Evolutionary conservation across 2,329 filamentous ascomycete species (phyloP).

Genomic region (Colletotrichum falcatum): DNA sequence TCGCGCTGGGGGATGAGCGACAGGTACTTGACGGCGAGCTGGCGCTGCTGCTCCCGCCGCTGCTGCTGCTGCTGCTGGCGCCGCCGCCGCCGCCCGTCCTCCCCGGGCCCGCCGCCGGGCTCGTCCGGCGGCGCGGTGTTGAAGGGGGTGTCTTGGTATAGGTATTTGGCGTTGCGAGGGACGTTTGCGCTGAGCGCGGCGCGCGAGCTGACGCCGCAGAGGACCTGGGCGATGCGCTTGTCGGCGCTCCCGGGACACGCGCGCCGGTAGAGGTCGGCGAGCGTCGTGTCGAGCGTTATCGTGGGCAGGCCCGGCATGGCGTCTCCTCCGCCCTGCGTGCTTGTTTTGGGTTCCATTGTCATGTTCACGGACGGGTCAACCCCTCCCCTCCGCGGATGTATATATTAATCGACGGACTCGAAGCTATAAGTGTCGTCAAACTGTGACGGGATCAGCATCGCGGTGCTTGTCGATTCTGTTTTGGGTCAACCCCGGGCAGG

Average conservation of each 20-base stretch:
- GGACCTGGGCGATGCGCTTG: conserved; percentile 48
- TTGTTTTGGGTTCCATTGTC: not conserved
- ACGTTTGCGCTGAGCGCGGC: conserved; percentile 46
- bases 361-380: too few species aligned
- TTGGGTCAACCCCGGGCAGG: too few species aligned
- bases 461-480: not conserved
- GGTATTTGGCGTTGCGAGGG: conserved; percentile 51
- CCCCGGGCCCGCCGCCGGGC: not conserved
- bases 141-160: conserved; percentile 52
- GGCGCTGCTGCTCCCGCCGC: conserved; percentile 29
- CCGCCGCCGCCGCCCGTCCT: conserved; percentile 39
- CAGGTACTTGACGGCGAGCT: conserved; percentile 50
- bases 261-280: conserved; percentile 50
- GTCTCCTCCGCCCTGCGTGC: not conserved
- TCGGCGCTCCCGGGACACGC: conserved; percentile 43
- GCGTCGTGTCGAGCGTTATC: conserved; percentile 50
- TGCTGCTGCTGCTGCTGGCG: too few species aligned
- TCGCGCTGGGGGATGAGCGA: conserved; percentile 52
- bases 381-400: not conserved
- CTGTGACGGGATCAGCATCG: too few species aligned
- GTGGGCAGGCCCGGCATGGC: conserved; percentile 45
- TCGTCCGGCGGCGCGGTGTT: conserved; percentile 43
- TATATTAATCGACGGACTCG: not conserved
- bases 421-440: not conserved
- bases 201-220: conserved; percentile 47